Evolutionary conservation across 768 basidiomycete genomes (phyloP).

Genomic region (Collybia sordida): DNA sequence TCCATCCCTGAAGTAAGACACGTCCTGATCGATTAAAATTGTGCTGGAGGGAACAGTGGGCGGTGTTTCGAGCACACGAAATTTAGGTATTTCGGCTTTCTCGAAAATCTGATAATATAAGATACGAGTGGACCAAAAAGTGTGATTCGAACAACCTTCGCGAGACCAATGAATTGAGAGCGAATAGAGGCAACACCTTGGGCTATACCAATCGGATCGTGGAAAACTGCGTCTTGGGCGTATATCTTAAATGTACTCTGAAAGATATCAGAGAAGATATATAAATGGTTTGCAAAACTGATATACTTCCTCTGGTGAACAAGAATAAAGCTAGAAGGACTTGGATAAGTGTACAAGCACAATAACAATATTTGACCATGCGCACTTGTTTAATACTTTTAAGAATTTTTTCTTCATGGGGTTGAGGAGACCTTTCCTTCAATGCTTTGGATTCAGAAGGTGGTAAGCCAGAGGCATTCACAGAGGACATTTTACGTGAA

Average conservation of each 20-base stretch:
- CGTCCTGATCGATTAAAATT: constrained; percentile 47
- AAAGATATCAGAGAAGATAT: not conserved
- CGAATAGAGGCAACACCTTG: constrained; percentile 37
- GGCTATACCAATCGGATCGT: constrained; percentile 46
- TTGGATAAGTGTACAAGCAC: no score
- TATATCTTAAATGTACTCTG: constrained; percentile 46
- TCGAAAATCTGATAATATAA: constrained; percentile 34
- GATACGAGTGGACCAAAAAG: not conserved
- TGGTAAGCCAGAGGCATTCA: constrained; percentile 39
- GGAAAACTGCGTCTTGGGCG: constrained; percentile 38
- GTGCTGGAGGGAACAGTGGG: constrained; percentile 31
- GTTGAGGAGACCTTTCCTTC: constrained; percentile 31
- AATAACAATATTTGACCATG: not conserved
- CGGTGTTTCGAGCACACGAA: constrained; percentile 42
- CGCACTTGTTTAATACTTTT: constrained; percentile 40
- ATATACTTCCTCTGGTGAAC: constrained; percentile 33
- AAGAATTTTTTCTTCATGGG: constrained; percentile 35
- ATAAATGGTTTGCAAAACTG: not conserved
- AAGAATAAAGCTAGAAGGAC: constrained; percentile 32
- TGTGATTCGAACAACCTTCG: constrained; percentile 28
- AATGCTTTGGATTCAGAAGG: constrained; percentile 36
- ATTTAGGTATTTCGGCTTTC: constrained; percentile 39
- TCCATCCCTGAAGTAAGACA: constrained; percentile 40
- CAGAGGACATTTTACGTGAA: constrained; percentile 15
- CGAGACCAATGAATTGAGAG: constrained; percentile 42